Conservation (phyloP, 2,329 filamentous ascomycete species). For the Apiospora aurea region DNA sequence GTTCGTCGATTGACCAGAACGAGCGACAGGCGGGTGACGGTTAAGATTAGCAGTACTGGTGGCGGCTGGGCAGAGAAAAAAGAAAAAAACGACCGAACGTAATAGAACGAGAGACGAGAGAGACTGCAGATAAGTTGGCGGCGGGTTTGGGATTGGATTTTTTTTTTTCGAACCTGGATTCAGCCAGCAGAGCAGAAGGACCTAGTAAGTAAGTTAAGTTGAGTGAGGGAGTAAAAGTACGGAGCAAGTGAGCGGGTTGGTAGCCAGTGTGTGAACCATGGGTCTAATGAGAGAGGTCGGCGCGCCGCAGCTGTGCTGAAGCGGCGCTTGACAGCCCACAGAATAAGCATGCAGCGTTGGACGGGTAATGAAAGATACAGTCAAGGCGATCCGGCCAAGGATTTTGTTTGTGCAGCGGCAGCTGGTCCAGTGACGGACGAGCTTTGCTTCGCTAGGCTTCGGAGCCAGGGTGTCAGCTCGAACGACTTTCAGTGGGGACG, state of each 20-base stretch:
- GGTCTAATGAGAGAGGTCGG: neutral
- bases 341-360: slow-evolving; percentile 21
- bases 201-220: neutral
- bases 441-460: no score
- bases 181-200: neutral
- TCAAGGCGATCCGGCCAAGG: slow-evolving; percentile 3
- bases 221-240: neutral
- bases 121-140: neutral
- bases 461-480: slow-evolving; percentile 5
- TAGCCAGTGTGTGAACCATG: neutral
- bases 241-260: neutral
- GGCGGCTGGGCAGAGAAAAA: neutral
- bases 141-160: neutral
- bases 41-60: neutral
- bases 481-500: slow-evolving; percentile 2
- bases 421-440: slow-evolving; percentile 4
- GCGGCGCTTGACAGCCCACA: slow-evolving; percentile 16
- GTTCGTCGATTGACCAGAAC: neutral
- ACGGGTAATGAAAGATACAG: slow-evolving; percentile 13
- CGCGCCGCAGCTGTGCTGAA: neutral
- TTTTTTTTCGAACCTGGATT: neutral
- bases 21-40: neutral
- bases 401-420: neutral
- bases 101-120: neutral
- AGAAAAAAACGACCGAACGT: neutral